Evolutionary conservation across 805 yeast species (phyloP).

Genomic region (Candida jianshihensis): DNA sequence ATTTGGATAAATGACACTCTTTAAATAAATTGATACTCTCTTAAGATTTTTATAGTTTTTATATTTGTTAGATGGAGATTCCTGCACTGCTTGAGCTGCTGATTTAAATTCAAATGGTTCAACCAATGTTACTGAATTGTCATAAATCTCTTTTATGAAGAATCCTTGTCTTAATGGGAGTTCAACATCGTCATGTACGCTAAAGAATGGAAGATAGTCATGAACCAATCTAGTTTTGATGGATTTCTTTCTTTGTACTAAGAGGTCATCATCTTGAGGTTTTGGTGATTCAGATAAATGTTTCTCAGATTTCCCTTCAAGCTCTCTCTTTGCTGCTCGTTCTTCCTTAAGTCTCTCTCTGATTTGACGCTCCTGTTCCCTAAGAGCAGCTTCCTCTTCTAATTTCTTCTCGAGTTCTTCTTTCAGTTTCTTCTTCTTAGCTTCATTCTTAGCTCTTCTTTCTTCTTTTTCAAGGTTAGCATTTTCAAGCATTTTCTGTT

Average conservation of each 20-base stretch:
- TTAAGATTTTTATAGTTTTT: constrained; percentile 23
- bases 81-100: constrained; percentile 14
- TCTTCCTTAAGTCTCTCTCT: not conserved
- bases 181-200: constrained; percentile 15
- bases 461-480: too few relatives aligned
- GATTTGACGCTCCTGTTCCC: not conserved
- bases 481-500: too few relatives aligned
- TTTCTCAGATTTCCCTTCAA: too few relatives aligned
- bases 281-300: not conserved
- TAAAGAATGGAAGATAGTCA: constrained; percentile 20
- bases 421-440: not conserved
- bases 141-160: constrained; percentile 27
- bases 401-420: too few relatives aligned
- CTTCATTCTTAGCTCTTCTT: too few relatives aligned
- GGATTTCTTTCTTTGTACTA: not conserved
- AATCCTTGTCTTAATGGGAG: constrained; percentile 19
- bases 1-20: constrained; percentile 32
- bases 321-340: too few relatives aligned
- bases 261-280: not conserved
- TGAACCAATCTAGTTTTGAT: constrained; percentile 7
- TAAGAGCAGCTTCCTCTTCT: not conserved
- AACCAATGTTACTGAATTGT: constrained; percentile 7
- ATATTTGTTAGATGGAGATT: constrained; percentile 17
- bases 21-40: constrained; percentile 19
- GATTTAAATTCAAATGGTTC: constrained; percentile 15